A percentile compares a stretch with the other conserved stretches of the same genome.
These are phyloP conservation scores for Jatropha multifida DNA, from an alignment of 441 rosid genomes.

Conservation along the genomic window DNA sequence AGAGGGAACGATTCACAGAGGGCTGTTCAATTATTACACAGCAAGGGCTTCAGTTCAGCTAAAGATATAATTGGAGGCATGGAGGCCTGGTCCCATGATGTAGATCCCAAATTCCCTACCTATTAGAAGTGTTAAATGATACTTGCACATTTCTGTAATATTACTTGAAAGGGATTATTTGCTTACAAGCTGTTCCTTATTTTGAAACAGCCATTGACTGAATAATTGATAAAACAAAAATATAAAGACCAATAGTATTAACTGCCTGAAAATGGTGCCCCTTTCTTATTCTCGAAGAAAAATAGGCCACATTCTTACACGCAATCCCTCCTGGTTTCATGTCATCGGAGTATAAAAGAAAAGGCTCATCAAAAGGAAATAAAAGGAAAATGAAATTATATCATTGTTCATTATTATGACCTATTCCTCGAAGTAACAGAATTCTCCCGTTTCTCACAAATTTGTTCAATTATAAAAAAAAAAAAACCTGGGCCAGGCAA, in stretches of 20 bases:
- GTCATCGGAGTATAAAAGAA: no score
- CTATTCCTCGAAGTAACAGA: no score
- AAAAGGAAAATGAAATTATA: neutral
- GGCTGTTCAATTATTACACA: conserved; percentile 67
- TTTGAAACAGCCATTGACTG: neutral
- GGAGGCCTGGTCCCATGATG: conserved; percentile 74
- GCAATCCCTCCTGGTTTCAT: neutral
- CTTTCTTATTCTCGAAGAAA: no score
- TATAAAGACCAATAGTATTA: no score
- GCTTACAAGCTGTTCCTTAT: no score
- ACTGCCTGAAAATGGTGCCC: no score
- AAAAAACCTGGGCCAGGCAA: neutral
- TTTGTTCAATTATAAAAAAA: no score
- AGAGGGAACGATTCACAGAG: conserved; percentile 94
- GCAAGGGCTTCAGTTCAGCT: conserved; percentile 56
- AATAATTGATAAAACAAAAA: no score
- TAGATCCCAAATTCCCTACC: conserved; percentile 56
- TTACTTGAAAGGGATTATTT: neutral
- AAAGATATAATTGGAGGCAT: conserved; percentile 80
- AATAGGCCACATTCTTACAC: no score
- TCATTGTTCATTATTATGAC: no score
- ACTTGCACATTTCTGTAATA: neutral
- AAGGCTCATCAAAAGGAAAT: no score
- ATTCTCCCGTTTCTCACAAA: no score
- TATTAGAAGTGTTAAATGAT: conserved; percentile 26